Conservation (phyloP, 305 asterid genomes). For the Solanum hybrid region DNA sequence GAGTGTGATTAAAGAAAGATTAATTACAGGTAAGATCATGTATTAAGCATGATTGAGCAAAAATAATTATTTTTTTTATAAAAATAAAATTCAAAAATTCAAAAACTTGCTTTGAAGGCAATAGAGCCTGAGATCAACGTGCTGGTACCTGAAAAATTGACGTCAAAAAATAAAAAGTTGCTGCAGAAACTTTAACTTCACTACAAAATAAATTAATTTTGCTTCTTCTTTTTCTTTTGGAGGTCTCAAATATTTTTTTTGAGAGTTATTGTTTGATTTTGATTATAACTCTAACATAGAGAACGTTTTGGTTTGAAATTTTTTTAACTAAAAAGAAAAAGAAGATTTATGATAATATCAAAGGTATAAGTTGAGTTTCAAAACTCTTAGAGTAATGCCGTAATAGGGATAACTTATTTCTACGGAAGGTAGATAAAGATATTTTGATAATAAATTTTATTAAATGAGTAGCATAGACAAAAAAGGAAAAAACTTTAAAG, state of each 20-base stretch:
- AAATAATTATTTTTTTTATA: background rate
- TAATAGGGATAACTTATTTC: background rate
- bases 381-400: too few relatives aligned
- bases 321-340: background rate
- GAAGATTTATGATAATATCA: background rate
- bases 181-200: constrained; percentile 18
- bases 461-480: background rate
- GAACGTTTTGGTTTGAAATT: background rate
- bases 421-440: background rate
- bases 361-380: background rate
- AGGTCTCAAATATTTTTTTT: background rate
- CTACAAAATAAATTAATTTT: constrained; percentile 5
- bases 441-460: too few relatives aligned
- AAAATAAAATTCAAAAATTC: too few relatives aligned
- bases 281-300: background rate
- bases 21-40: constrained; percentile 10
- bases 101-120: constrained; percentile 23
- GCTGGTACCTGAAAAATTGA: constrained; percentile 26
- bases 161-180: constrained; percentile 14
- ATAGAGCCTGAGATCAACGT: constrained; percentile 23
- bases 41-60: background rate
- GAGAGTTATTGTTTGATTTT: background rate
- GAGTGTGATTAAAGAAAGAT: constrained; percentile 40
- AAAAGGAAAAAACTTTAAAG: background rate
- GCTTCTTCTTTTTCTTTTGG: background rate